phyloP scores from a whole-genome alignment of 352 stramenopile genomes.

The Globisporangium carolinianum region DNA sequence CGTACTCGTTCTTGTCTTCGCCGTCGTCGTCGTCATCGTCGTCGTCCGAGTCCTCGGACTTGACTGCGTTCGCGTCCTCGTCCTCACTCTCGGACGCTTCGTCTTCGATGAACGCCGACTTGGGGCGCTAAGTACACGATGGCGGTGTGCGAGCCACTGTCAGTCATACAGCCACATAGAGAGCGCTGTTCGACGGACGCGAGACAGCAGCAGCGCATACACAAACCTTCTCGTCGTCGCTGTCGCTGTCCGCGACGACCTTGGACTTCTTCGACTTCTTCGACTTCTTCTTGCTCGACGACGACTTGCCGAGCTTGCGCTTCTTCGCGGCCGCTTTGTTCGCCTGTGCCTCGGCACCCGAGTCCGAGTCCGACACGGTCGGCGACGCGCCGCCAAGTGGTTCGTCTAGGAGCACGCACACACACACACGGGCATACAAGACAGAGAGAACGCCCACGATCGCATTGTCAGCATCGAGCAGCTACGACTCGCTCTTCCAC shows the following conservation, averaged over 20 bases:
- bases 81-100: conserved; percentile 86
- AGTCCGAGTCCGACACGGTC: conserved; percentile 82
- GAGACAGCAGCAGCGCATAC: not conserved
- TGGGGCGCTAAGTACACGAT: conserved; percentile 13
- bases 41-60: conserved; percentile 67
- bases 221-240: conserved; percentile 54
- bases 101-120: conserved; percentile 86
- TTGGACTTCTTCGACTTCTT: conserved; percentile 66
- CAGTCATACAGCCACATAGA: not conserved
- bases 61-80: conserved; percentile 26
- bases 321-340: conserved; percentile 41
- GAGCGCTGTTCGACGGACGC: not conserved
- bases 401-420: conserved; percentile 35
- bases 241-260: conserved; percentile 47
- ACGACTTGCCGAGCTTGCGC: conserved; percentile 49
- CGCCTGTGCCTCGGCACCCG: conserved; percentile 42
- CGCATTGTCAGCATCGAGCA: not conserved
- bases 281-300: conserved; percentile 29
- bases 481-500: not conserved
- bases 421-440: not conserved
- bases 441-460: not conserved
- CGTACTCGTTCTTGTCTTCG: conserved; percentile 86
- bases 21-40: conserved; percentile 82
- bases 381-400: conserved; percentile 61
- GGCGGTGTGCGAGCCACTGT: too few relatives aligned